These are phyloP conservation scores for Entomortierella beljakovae DNA, from an alignment of 192 early-diverging fungal species.

Conservation along the genomic window DNA sequence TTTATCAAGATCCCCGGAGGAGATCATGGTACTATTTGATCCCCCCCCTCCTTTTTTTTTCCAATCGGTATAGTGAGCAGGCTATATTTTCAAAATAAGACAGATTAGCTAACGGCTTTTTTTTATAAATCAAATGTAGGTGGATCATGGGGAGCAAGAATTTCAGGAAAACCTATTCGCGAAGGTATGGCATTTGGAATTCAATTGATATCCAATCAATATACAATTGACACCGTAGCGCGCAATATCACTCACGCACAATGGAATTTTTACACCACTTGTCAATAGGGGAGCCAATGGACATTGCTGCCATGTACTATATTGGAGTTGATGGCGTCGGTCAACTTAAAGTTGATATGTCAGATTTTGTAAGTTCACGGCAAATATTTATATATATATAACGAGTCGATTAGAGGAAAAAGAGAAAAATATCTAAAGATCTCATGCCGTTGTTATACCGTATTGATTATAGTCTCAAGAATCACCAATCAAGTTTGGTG, in stretches of 20 bases:
- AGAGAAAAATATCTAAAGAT: no score
- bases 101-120: not conserved
- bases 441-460: no score
- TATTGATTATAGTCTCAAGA: slow-evolving; percentile 3
- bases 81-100: slow-evolving; percentile 37
- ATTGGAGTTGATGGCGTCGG: slow-evolving; percentile 82
- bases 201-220: not conserved
- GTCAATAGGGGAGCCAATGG: slow-evolving; percentile 52
- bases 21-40: slow-evolving; percentile 71
- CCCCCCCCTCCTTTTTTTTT: no score
- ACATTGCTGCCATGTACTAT: slow-evolving; percentile 79
- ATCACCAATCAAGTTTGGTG: slow-evolving; percentile 53
- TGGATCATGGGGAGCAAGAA: slow-evolving; percentile 82
- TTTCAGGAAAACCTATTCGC: slow-evolving; percentile 74
- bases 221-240: not conserved
- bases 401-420: no score
- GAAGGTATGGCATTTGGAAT: slow-evolving; percentile 36
- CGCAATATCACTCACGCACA: no score
- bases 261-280: not conserved
- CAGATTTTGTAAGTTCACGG: slow-evolving; percentile 35
- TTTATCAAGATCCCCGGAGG: slow-evolving; percentile 79
- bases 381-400: no score
- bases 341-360: slow-evolving; percentile 59
- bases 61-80: no score
- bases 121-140: slow-evolving; percentile 50